Base-by-base conservation (phyloP, 2,329 filamentous ascomycete genomes). In the Teratosphaeria pseudoeucalypti region DNA sequence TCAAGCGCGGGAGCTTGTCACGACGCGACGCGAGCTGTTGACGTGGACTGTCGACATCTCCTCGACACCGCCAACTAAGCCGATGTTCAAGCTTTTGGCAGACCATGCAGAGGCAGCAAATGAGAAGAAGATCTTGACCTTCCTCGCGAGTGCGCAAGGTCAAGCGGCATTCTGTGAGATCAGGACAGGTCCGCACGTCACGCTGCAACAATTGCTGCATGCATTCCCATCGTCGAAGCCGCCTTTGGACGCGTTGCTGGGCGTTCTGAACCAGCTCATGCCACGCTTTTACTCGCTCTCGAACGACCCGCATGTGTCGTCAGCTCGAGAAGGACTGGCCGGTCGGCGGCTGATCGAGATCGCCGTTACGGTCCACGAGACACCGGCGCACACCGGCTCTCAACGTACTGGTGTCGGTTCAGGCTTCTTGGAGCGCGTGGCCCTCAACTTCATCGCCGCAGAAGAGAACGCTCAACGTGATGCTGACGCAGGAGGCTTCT, bases 201-300 rank as follows among this genome's bases (percentile, higher is more conserved):
- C 90, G 39, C 76, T 99, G 23, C 81, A 86, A 16, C 94, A 97
- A 76, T 81, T 99, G 6, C 83, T 99, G 34, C 82, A 88, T 70
- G 94, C 94, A 1, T 99, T 99, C 79, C 91, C 94, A 2, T 96
- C 90, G 49, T 85, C 90, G 6, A 89, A 90, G 71, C 94, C 94
- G 57, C 91, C 92, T 3, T 80, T 99, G 67, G 89, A 94, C 58
- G 80, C 85, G 61, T 80, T 99, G 11, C 81, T 96, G 39, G 89
- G 88, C 2, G 83, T 88, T 52, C 83, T 96, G 57, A 89, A 88
- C 68, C 88, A 90, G 55, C 82, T 97, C 57, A 97, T 97, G 92
- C 94, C 94, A 2, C 89, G 94, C 61, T 99, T 99, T 79, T 99
- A 99, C 78, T 97, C 92, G 3, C 85, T 99, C 14, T 96, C 92